Percentiles rank a stretch among this genome's conserved stretches.
These are phyloP conservation scores for Aphanomyces stellatus DNA, from an alignment of 352 stramenopile genomes.

Conservation along the genomic window DNA sequence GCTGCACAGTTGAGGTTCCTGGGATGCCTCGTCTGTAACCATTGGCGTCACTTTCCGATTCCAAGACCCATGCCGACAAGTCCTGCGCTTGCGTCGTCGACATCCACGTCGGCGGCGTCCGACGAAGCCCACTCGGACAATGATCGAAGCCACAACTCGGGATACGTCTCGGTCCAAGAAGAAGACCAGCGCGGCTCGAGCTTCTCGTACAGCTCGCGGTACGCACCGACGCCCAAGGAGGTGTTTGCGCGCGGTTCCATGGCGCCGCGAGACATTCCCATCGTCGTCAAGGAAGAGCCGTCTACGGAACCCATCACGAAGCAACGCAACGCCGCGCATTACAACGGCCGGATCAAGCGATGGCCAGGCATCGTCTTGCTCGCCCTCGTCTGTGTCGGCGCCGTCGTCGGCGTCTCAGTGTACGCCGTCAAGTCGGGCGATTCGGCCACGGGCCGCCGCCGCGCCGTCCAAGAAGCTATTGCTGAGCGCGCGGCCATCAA, in stretches of 20 bases:
- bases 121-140: neutral
- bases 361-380: conserved; percentile 31
- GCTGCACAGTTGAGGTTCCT: too few relatives aligned
- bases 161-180: neutral
- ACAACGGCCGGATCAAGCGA: conserved; percentile 17
- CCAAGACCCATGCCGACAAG: neutral
- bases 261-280: neutral
- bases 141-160: neutral
- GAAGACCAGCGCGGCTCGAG: neutral
- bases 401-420: conserved; percentile 22
- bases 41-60: conserved; percentile 4
- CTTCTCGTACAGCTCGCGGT: conserved; percentile 10
- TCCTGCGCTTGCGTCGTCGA: neutral
- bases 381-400: conserved; percentile 22
- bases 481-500: neutral
- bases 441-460: conserved; percentile 12
- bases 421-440: conserved; percentile 8
- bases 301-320: neutral
- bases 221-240: neutral
- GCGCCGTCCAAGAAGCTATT: conserved; percentile 23
- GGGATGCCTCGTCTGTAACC: too few relatives aligned
- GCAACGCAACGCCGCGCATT: neutral
- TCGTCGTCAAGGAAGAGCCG: neutral
- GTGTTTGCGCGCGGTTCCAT: neutral
- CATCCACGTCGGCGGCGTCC: neutral